Evolutionary conservation across 176 grass and related monocot genomes (phyloP).

Genomic region (Carex myosuroides): DNA sequence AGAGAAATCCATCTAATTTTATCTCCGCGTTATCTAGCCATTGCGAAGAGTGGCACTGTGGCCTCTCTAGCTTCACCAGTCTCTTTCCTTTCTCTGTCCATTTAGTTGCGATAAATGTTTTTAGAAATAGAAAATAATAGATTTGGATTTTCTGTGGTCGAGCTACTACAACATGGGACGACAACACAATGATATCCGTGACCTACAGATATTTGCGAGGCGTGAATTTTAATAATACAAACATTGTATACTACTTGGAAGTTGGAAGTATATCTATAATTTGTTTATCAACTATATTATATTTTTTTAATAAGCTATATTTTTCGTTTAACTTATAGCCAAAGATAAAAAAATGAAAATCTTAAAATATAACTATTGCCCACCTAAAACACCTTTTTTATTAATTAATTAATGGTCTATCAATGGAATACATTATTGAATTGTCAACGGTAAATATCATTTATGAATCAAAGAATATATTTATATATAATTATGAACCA

Average conservation of each 20-base stretch:
- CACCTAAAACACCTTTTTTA: not conserved
- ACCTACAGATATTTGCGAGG: not conserved
- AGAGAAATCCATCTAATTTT: slow-evolving; percentile 29
- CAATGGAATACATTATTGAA: not conserved
- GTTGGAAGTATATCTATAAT: too few relatives aligned
- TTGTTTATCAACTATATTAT: too few relatives aligned
- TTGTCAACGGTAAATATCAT: not conserved
- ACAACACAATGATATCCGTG: not conserved
- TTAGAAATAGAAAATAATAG: not conserved
- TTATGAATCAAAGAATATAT: too few relatives aligned
- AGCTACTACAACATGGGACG: not conserved
- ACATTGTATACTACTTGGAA: too few relatives aligned
- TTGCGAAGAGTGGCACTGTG: slow-evolving; percentile 17
- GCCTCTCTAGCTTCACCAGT: slow-evolving; percentile 21
- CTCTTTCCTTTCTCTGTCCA: slow-evolving; percentile 5
- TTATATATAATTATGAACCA: too few relatives aligned
- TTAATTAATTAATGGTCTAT: not conserved
- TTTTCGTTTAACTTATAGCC: not conserved
- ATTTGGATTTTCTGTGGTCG: not conserved
- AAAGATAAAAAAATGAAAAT: not conserved
- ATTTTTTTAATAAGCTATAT: too few relatives aligned
- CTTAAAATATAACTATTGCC: too few relatives aligned
- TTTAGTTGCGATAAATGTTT: not conserved
- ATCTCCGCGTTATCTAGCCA: slow-evolving; percentile 13
- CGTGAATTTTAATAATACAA: not conserved